Base-by-base conservation (phyloP, 1,284 basidiomycete genomes). In the Marasmius sp. region DNA sequence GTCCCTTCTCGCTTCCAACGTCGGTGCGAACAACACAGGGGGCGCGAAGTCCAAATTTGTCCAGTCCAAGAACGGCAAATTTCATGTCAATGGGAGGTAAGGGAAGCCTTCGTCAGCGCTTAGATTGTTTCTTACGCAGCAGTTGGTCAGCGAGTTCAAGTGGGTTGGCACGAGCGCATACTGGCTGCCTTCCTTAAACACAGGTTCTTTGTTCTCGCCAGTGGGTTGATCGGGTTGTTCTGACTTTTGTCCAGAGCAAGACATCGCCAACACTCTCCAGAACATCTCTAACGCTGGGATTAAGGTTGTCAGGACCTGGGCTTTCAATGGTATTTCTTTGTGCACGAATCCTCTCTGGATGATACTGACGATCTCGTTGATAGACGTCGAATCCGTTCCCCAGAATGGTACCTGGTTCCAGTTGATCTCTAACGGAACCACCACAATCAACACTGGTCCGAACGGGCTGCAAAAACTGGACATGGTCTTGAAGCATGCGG, bases 381-480 rank as follows among this genome's bases (percentile, higher is more conserved):
- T 39, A 85, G 82, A 84, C 66, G 88, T 89, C 66, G 75, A 72
- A 61, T 78, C 76, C 66, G 79, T 81, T 72, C 87, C 77, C 58
- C 75, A 74, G 72, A 85, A 79, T 67, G 81, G 76, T 50, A 87
- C 76, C 61, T 90, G 81, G 83, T 88, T 81, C 74, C 86, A 80
- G 67, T 73, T 78, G 63, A 79, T 80, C 63, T 71, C 58, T 20
- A 84, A 81, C 69, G 84, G 76, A 49, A 81, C 73, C 22, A 74
- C 70, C 59, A 77, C 72, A 63, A 80, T 85, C 74, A 90, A 91
- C 65, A 79, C 81, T 47, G 87, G 87, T 3, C 72, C 86, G 2
- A 87, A 88, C 66, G 88, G 88, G 37, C 75, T 91, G 50, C 83
- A 87, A 64, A 85, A 84, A 56, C 75, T 91, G n/a, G 89, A 91